These are phyloP conservation scores for Aspergillus ibericus DNA, from an alignment of 2,329 filamentous ascomycete species.

Conservation along the genomic window DNA sequence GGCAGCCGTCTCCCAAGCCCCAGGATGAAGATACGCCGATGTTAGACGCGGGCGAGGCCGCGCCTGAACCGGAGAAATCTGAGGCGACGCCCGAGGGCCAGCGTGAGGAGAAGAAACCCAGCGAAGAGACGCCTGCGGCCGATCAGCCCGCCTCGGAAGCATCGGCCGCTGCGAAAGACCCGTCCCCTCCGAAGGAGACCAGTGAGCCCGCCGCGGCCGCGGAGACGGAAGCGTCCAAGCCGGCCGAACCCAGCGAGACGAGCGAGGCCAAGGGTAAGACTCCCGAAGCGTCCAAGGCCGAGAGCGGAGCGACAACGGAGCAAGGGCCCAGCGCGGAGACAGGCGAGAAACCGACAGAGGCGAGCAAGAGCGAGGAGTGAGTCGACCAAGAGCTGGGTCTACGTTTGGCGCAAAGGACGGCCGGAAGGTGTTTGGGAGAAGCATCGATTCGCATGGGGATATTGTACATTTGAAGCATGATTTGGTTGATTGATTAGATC, in stretches of 20 bases:
- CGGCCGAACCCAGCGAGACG: conserved; percentile 11
- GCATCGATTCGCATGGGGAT: conserved; percentile 10
- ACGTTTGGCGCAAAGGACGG: conserved; percentile 36
- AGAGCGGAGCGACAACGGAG: conserved; percentile 10
- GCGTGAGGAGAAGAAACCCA: conserved; percentile 29
- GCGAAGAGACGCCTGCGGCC: conserved; percentile 18
- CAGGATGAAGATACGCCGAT: conserved; percentile 41
- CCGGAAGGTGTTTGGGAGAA: conserved; percentile 37
- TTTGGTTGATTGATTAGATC: too few relatives aligned
- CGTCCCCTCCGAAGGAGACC: conserved; percentile 19
- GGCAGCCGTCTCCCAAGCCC: conserved; percentile 28
- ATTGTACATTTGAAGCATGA: conserved; percentile 11
- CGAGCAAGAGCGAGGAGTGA: conserved; percentile 33
- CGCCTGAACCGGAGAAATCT: conserved; percentile 18
- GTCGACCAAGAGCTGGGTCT: conserved; percentile 23
- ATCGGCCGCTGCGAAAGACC: conserved; percentile 17
- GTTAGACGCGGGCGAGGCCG: conserved; percentile 37
- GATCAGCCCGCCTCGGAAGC: conserved; percentile 22
- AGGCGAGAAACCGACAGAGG: conserved; percentile 31
- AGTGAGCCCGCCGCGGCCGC: conserved; percentile 18
- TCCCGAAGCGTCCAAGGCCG: conserved; percentile 18
- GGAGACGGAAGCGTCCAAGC: conserved; percentile 17
- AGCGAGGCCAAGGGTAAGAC: conserved; percentile 17
- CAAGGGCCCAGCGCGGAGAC: conserved; percentile 19
- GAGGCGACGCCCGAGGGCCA: conserved; percentile 17